Evolutionary conservation across 768 basidiomycete species (phyloP), one percentile per base, ranked within the genome.

Genomic region (Leccinum arenicola): DNA sequence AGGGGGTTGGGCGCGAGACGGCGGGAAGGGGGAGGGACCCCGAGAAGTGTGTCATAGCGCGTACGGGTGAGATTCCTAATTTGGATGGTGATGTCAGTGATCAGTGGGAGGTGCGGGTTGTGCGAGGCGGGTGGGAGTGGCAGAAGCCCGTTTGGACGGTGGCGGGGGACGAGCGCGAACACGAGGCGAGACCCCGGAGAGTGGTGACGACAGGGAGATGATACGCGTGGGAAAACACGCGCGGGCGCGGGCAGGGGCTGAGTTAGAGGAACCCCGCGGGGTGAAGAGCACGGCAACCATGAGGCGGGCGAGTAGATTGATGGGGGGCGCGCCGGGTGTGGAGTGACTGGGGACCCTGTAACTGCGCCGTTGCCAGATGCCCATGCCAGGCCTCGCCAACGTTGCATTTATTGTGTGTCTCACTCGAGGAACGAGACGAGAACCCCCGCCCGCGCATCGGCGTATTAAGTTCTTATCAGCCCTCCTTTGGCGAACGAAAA

Each of bases 351-450:
- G 71, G 70, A 60, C 17, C 12, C 27, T 19, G 64, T 47, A 56
- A 64, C 60, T 61, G 55, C 55, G 60, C 68, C 57, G 40, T 43
- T 43, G 40, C 40, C 48, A 23, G 33, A 56, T 64, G 7, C 69
- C 69, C 64, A 47, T 62, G 56, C 59, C 66, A 57, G 63, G 57
- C 71, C 67, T 71, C 67, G 66, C 69, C 70, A 68, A 70, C 67
- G 70, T 61, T 62, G 69, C 67, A 50, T 43, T 43, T 43, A 43
- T n/a, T 43, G 38, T 36, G 36, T 29, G 38, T 38, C 38, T 38
- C 38, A 38, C 38, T 38, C 38, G 36, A 38, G 38, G 38, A 38
- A 38, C 38, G 38, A 38, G 17, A 38, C 17, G 40, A 43, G 40
- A 43, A 43, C 40, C 40, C 40, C 40, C 40, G 40, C 40, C 40